Conservation (phyloP, 2,329 filamentous ascomycete genomes). For the Knoxdaviesia proteae region DNA sequence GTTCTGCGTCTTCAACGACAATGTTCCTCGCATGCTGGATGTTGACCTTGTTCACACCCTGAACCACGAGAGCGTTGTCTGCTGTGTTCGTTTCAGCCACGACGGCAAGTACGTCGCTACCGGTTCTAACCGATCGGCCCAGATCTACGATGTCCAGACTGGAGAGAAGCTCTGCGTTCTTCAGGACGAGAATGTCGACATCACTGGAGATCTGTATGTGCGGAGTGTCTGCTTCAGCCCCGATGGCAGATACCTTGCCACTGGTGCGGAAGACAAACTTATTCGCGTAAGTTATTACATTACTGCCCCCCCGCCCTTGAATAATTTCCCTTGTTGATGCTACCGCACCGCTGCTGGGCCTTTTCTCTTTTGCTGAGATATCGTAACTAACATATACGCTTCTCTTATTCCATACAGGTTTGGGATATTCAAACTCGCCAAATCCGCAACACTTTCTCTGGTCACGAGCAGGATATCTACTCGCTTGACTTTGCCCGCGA, state of each 20-base stretch:
- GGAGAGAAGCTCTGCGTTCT: slow-evolving; percentile 78
- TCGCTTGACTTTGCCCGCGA: slow-evolving; percentile 88
- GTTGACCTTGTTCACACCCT: slow-evolving; percentile 89
- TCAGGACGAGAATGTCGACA: slow-evolving; percentile 72
- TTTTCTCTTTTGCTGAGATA: neutral
- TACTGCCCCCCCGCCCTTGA: neutral
- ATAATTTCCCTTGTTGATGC: neutral
- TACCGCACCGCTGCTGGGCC: neutral
- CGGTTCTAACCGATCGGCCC: slow-evolving; percentile 95
- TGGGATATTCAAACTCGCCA: slow-evolving; percentile 77
- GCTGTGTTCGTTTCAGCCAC: slow-evolving; percentile 89
- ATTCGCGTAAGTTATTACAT: slow-evolving; percentile 51
- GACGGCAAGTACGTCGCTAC: slow-evolving; percentile 94
- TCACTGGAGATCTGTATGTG: slow-evolving; percentile 87
- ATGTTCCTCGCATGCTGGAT: slow-evolving; percentile 72
- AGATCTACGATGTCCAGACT: slow-evolving; percentile 84
- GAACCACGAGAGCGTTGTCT: slow-evolving; percentile 87
- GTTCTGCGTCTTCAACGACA: slow-evolving; percentile 94
- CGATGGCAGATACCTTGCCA: slow-evolving; percentile 81
- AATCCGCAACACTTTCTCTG: slow-evolving; percentile 85
- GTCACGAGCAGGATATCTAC: slow-evolving; percentile 97
- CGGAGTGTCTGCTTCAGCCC: slow-evolving; percentile 97
- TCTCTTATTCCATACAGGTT: slow-evolving; percentile 31
- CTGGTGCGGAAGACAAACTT: slow-evolving; percentile 91
- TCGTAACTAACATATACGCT: slow-evolving; percentile 4